Conservation (phyloP, 352 stramenopile genomes). For the Pythium volutum region DNA sequence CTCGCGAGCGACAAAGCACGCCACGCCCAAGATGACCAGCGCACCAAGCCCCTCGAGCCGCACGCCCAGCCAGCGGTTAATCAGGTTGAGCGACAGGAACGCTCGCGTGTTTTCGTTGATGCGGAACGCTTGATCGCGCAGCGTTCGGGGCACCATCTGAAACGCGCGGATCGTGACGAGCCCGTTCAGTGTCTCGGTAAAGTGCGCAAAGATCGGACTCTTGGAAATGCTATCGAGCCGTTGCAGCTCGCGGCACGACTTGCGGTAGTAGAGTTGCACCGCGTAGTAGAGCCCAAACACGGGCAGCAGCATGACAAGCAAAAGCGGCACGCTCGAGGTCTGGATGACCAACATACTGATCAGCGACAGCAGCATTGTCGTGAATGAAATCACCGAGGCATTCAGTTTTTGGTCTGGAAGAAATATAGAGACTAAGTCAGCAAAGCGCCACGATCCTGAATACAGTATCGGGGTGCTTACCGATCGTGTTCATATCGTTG, state of each 20-base stretch:
- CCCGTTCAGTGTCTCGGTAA: slow-evolving; percentile 88
- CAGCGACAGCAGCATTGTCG: slow-evolving; percentile 45
- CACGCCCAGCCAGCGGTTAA: slow-evolving; percentile 96
- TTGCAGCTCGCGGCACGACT: slow-evolving; percentile 67
- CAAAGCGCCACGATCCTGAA: not conserved
- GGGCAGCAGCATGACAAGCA: slow-evolving; percentile 56
- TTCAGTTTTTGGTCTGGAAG: slow-evolving; percentile 74
- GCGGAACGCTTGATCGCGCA: slow-evolving; percentile 32
- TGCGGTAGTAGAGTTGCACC: slow-evolving; percentile 66
- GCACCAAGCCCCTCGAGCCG: slow-evolving; percentile 86
- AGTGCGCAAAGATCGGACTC: slow-evolving; percentile 90
- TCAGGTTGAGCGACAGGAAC: slow-evolving; percentile 88
- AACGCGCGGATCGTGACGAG: slow-evolving; percentile 72
- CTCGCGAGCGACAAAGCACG: slow-evolving; percentile 84
- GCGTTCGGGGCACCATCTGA: slow-evolving; percentile 40
- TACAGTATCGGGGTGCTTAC: slow-evolving; percentile 21
- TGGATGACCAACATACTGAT: slow-evolving; percentile 55
- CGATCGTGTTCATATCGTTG: slow-evolving; percentile 63
- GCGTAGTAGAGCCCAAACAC: slow-evolving; percentile 60
- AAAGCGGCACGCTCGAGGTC: slow-evolving; percentile 36
- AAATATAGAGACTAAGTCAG: too few species aligned
- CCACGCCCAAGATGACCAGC: slow-evolving; percentile 88
- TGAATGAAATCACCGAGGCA: slow-evolving; percentile 38
- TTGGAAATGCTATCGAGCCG: slow-evolving; percentile 58
- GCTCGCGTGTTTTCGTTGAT: slow-evolving; percentile 76